Evolutionary conservation across 331 rosid species (phyloP).

Genomic region (Cydonia oblonga): DNA sequence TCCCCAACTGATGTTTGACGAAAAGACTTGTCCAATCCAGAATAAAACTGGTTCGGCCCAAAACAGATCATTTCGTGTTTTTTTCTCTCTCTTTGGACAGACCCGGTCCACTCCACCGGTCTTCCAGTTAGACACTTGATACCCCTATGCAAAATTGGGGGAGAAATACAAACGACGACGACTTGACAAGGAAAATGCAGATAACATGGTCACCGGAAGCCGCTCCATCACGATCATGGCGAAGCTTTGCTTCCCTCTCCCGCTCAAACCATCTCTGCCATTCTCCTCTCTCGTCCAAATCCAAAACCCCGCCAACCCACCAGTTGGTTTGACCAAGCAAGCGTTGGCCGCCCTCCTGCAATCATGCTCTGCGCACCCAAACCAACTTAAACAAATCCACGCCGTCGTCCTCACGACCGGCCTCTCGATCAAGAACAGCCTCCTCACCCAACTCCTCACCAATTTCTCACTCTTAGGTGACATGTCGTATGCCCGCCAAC

Average conservation of each 20-base stretch:
- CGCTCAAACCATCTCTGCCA: neutral
- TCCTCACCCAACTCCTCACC: constrained; percentile 16
- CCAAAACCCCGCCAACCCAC: neutral
- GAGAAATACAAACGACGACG: neutral
- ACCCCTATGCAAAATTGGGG: neutral
- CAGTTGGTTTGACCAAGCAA: constrained; percentile 6
- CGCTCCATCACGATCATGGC: neutral
- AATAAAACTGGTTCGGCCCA: too few relatives aligned
- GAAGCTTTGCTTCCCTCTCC: neutral
- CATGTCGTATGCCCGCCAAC: constrained; percentile 17
- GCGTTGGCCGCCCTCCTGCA: constrained; percentile 7
- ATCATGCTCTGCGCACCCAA: constrained; percentile 14
- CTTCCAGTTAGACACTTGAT: too few relatives aligned
- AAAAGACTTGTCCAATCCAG: too few relatives aligned
- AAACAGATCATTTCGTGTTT: too few relatives aligned
- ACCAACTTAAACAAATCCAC: constrained; percentile 26
- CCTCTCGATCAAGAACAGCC: constrained; percentile 31
- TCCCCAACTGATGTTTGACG: too few relatives aligned
- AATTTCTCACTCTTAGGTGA: constrained; percentile 9
- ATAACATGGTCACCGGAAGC: neutral
- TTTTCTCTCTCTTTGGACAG: too few relatives aligned
- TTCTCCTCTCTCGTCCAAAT: constrained; percentile 7
- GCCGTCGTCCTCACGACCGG: constrained; percentile 26
- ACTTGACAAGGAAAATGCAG: neutral
- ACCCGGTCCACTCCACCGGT: too few relatives aligned